phyloP scores from a whole-genome alignment of 768 basidiomycete genomes.

The Agaricus subrufescens region DNA sequence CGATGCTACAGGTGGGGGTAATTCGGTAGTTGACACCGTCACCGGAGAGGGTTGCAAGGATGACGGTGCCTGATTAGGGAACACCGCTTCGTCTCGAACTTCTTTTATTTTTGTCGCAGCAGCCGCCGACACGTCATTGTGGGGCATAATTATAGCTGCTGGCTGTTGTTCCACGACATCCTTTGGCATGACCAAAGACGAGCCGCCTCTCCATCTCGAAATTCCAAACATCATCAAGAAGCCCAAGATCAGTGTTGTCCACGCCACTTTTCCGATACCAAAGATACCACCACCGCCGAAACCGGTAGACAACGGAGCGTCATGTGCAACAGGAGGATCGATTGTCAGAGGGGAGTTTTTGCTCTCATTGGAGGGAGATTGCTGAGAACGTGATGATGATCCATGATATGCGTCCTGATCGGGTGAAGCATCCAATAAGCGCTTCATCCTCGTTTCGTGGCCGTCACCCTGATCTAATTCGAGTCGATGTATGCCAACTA shows the following conservation, averaged over 20 bases:
- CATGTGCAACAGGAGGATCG: not conserved
- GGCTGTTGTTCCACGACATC: not conserved
- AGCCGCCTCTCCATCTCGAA: not conserved
- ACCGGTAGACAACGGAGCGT: not conserved
- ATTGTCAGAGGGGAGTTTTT: not conserved
- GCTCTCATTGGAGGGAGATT: not conserved
- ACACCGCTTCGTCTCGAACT: too few relatives aligned
- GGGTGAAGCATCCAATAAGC: slow-evolving; percentile 47
- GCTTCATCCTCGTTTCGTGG: slow-evolving; percentile 34
- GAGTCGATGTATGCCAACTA: slow-evolving; percentile 56
- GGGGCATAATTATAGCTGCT: too few relatives aligned
- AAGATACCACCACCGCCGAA: not conserved
- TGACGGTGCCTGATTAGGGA: too few relatives aligned
- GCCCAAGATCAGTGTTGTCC: slow-evolving; percentile 11
- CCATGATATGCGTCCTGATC: not conserved
- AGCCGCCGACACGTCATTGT: too few relatives aligned
- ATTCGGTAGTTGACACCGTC: not conserved
- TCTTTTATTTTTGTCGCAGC: too few relatives aligned
- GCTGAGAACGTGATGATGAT: not conserved
- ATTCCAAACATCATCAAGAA: slow-evolving; percentile 14
- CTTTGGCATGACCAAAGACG: not conserved
- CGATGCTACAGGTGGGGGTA: not conserved
- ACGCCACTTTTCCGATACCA: slow-evolving; percentile 10
- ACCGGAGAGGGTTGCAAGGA: too few relatives aligned
- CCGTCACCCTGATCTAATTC: slow-evolving; percentile 54